Evolutionary conservation across 2,329 filamentous ascomycete species (phyloP).

Genomic region (Xylariaceae sp.): DNA sequence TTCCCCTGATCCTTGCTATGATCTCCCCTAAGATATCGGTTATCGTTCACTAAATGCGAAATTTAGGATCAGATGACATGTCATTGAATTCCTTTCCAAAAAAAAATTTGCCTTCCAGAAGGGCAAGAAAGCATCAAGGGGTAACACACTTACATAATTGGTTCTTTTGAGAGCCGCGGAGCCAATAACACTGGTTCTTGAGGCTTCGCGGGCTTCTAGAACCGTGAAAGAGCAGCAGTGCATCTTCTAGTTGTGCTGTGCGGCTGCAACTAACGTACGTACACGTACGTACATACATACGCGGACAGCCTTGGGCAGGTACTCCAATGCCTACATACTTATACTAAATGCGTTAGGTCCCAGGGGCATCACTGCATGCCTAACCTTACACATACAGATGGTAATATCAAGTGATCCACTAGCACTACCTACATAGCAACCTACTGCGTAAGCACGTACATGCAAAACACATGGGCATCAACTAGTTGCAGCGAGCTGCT

Average conservation of each 20-base stretch:
- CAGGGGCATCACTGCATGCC: conserved; percentile 21
- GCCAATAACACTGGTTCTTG: background rate
- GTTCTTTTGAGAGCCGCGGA: background rate
- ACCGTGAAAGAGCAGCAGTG: conserved; percentile 21
- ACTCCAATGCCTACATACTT: no score
- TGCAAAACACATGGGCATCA: conserved; percentile 32
- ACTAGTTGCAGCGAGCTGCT: conserved; percentile 29
- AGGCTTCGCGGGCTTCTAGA: conserved; percentile 20
- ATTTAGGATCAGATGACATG: conserved; percentile 15
- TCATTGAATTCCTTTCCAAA: background rate
- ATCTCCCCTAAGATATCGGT: conserved; percentile 27
- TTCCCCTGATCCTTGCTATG: conserved; percentile 27
- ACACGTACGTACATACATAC: conserved; percentile 22
- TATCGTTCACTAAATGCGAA: conserved; percentile 24
- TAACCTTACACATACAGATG: conserved; percentile 9
- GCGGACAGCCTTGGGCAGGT: conserved; percentile 19
- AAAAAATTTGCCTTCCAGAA: background rate
- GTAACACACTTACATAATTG: background rate
- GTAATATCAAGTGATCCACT: conserved; percentile 28
- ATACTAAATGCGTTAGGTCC: conserved; percentile 10
- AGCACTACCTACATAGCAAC: conserved; percentile 6
- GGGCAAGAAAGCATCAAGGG: conserved; percentile 1
- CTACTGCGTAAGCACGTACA: conserved; percentile 25
- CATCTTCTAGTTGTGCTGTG: conserved; percentile 3
- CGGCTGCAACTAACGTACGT: conserved; percentile 17